Evolutionary conservation across 2,329 filamentous ascomycete genomes (phyloP).

Genomic region (Magnaporthiopsis rhizophila): DNA sequence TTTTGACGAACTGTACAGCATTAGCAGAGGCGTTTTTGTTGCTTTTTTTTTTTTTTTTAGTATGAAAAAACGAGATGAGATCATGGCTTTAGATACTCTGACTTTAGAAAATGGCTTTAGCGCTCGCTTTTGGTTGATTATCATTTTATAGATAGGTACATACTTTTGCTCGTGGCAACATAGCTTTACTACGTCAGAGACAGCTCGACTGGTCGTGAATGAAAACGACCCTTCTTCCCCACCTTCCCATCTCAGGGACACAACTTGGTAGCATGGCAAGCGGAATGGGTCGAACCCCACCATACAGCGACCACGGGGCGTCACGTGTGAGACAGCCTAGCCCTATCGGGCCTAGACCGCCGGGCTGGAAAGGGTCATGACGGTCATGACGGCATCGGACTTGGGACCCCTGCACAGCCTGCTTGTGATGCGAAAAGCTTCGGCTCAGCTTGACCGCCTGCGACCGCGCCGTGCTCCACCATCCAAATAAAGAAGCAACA

Average conservation of each 20-base stretch:
- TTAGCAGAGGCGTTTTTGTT: background rate
- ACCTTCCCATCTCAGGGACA: background rate
- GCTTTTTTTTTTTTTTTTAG: background rate
- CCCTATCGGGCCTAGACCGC: background rate
- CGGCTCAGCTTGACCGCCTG: slow-evolving; percentile 7
- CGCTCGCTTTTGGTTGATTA: background rate
- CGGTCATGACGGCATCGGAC: slow-evolving; percentile 9
- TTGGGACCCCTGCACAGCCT: slow-evolving; percentile 7
- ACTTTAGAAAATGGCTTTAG: background rate
- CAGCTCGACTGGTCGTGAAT: no score
- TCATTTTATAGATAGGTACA: no score
- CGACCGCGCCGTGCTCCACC: background rate
- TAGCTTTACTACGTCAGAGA: no score
- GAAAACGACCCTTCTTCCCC: background rate
- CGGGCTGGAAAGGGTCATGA: background rate
- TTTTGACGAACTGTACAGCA: background rate
- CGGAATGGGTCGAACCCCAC: background rate
- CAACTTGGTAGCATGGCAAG: background rate
- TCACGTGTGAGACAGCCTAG: background rate
- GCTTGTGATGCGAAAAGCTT: slow-evolving; percentile 9
- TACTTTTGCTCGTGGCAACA: no score
- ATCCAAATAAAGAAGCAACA: background rate
- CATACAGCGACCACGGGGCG: background rate
- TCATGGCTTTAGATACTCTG: background rate
- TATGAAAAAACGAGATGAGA: background rate